Percentiles rank a stretch among this genome's conserved stretches.
Conservation (phyloP, 2,329 filamentous ascomycete species). For the Alternaria arbusti region DNA sequence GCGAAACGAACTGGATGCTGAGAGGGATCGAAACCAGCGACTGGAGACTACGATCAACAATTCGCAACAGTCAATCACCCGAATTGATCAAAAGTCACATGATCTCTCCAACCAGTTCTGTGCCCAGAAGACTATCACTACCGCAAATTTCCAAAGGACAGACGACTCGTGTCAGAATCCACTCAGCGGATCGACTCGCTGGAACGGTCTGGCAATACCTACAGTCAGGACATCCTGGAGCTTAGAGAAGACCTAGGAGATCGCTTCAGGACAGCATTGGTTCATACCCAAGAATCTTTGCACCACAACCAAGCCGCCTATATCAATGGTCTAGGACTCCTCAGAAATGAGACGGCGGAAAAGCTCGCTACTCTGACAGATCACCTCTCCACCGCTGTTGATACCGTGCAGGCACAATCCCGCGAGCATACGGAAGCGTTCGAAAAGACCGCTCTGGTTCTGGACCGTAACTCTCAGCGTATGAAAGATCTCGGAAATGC, state of each 20-base stretch:
- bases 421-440: background rate
- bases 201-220: background rate
- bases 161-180: background rate
- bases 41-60: background rate
- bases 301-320: background rate
- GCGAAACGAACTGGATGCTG: background rate
- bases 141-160: background rate
- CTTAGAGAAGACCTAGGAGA: background rate
- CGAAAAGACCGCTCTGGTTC: background rate
- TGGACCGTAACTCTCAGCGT: background rate
- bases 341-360: background rate
- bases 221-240: background rate
- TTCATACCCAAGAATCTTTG: background rate
- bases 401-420: background rate
- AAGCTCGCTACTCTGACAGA: background rate
- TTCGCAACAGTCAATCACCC: background rate
- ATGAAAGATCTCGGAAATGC: background rate
- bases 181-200: background rate
- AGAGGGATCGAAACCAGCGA: background rate
- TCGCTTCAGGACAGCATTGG: background rate
- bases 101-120: background rate
- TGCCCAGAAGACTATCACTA: background rate
- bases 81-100: rapidly evolving
- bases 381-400: background rate
- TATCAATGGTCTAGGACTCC: background rate